Conservation (phyloP, 345 rosid genomes). For the Mangifera indica region DNA sequence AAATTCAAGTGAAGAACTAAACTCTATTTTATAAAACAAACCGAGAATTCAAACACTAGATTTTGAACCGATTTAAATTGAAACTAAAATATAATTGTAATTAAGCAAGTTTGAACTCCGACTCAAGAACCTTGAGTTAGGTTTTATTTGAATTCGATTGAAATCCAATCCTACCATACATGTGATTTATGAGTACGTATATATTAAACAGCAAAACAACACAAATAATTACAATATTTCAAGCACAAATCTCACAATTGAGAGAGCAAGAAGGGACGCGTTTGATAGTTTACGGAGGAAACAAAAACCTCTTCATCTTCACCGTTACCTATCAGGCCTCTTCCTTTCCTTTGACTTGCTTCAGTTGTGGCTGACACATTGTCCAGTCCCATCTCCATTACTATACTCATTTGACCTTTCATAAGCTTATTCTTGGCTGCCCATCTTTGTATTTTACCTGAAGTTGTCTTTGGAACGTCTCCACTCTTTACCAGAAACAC, state of each 20-base stretch:
- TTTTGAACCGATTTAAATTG: no score
- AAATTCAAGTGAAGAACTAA: no score
- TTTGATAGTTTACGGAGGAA: slow-evolving; percentile 4
- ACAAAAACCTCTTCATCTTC: background rate
- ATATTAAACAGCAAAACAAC: no score
- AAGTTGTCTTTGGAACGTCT: slow-evolving; percentile 54
- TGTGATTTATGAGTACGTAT: no score
- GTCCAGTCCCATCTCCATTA: slow-evolving; percentile 34
- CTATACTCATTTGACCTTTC: slow-evolving; percentile 33
- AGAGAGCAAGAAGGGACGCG: slow-evolving; percentile 20
- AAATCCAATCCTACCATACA: no score
- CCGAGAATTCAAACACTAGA: no score
- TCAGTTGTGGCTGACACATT: background rate
- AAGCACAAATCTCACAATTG: slow-evolving; percentile 18
- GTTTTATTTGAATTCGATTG: no score
- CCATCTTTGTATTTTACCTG: slow-evolving; percentile 65
- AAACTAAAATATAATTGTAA: no score
- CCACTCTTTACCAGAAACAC: slow-evolving; percentile 48
- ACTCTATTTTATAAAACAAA: no score
- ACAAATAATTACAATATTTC: no score
- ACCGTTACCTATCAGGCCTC: background rate
- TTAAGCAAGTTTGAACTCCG: no score
- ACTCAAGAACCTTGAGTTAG: no score
- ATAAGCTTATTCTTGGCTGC: slow-evolving; percentile 39
- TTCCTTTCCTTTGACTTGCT: slow-evolving; percentile 7